Base-by-base conservation (phyloP, 495 filamentous ascomycete genomes). In the Symbiotaphrina buchneri region DNA sequence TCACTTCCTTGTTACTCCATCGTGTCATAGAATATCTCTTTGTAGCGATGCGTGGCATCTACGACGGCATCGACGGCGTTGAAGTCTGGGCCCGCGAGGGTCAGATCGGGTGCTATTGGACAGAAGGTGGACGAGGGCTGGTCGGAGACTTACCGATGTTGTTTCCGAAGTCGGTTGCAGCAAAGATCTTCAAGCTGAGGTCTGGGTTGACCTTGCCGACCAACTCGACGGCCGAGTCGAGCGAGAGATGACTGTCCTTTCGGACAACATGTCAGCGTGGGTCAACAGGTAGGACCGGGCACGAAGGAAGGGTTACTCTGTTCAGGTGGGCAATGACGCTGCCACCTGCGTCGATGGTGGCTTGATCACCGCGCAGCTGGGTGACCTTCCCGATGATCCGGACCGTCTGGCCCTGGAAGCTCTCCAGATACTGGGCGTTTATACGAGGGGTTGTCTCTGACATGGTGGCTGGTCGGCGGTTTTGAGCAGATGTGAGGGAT, bases 131-230 rank as follows among this genome's bases (percentile, higher is more conserved):
- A 6, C 8, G 18, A 7, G 8, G 16, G 19, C n/a, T n/a, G n/a
- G n/a, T n/a, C n/a, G 6, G 23, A 7, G 28, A 52, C 64, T 37
- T 58, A 78, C 73, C 68, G 32, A 80, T 61, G 39, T 62, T 56
- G 8, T 41, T 64, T 17, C 85, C 85, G 49, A 90, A 76, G 51
- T 95, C 85, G 31, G 65, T 67, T 8, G 71, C 68, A 27, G 58
- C 74, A 27, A 90, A 54, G 23, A 81, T 73, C 41, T 73, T 74
- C 27, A 97, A 49, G 10, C 65, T 68, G 24, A 87, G 52, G 42
- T 90, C 82, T 40, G 58, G 56, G 39, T 82, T 71, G 33, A 97
- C 84, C 52, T 87, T 94, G 32, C 83, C 90, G 25, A 95, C 73
- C 36, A 97, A 54, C 53, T 97, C 90, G 11, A 76, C 71, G 27